A percentile compares a stretch with the other conserved stretches of the same genome.
These are phyloP conservation scores for Camelina laxa DNA, from an alignment of 345 rosid genomes.

Conservation along the genomic window DNA sequence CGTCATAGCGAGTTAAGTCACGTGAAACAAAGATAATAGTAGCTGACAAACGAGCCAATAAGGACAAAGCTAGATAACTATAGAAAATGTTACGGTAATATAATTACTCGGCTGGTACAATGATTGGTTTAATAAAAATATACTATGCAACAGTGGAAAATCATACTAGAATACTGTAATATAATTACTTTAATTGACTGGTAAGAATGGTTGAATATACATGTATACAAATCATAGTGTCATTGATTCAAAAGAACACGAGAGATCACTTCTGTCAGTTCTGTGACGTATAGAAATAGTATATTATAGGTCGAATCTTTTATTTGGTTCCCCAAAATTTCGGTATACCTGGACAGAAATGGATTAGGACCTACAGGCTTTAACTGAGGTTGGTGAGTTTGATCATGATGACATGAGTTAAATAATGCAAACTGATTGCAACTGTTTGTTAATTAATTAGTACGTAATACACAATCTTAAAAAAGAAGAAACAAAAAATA, in stretches of 20 bases:
- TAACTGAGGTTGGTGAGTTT: conserved; percentile 9
- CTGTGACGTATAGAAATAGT: conserved; percentile 13
- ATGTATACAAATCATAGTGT: not conserved
- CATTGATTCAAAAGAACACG: not conserved
- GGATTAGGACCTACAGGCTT: not conserved
- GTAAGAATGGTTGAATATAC: not conserved
- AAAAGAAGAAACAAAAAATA: not conserved
- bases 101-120: not conserved
- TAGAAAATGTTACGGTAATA: not conserved
- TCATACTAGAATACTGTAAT: not conserved
- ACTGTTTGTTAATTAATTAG: not conserved
- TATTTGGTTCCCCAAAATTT: not conserved
- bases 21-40: conserved; percentile 7
- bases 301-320: conserved; percentile 3
- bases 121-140: not conserved
- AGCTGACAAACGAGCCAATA: conserved; percentile 11
- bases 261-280: not conserved
- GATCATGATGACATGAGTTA: not conserved
- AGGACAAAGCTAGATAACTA: not conserved
- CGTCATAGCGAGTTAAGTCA: conserved; percentile 11
- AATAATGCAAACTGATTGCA: conserved; percentile 6
- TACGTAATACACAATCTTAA: not conserved
- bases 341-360: conserved; percentile 2
- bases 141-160: not conserved
- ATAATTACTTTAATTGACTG: not conserved